Evolutionary conservation across 306 rosid species (phyloP), one percentile per base, ranked within the genome.

Genomic region (Cajanus cajan): DNA sequence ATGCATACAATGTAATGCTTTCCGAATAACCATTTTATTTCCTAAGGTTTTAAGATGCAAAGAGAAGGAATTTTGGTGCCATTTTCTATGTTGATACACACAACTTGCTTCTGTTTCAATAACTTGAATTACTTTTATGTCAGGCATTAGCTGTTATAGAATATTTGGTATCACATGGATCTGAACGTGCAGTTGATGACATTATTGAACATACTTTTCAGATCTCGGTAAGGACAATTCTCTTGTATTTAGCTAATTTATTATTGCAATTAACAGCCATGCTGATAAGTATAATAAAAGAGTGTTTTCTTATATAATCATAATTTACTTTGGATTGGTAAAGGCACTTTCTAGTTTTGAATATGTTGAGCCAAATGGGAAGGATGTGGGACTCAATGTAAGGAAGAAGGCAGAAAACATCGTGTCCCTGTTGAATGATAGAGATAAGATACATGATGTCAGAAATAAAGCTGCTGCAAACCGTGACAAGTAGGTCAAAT

Each of bases 151-250:
- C 99, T 83, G 98, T 96, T 68, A 89, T 93, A 82, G 99, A 96
- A 86, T 96, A 96, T 85, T 82, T 96, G 91, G 90, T 93, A 63
- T 86, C 90, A 28, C 83, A 96, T 90, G 99, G 98, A 81, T 93
- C 99, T 58, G 99, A 96, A 57, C 99, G 98, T 77, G 98, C 98
- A 25, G 97, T 96, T 71, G 99, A 96, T 82, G 99, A 96, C 88
- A 90, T 96, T 82, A 87, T 96, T 64, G 99, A 96, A 68, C 99
- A 96, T 77, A 96, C 99, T 70, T 96, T 96, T 78, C 99, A 93
- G 82, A 93, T 96, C 71, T 93, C 99, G 1, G 99, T 96, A 87
- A 85, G 91, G 70, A 76, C 37, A 39, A 52, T 36, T 63, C 71
- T 59, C 33, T 25, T 74, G 69, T 76, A 48, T 78, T 71, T 16